phyloP scores from a whole-genome alignment of 495 filamentous ascomycete species.

The Cryomyces minteri region DNA sequence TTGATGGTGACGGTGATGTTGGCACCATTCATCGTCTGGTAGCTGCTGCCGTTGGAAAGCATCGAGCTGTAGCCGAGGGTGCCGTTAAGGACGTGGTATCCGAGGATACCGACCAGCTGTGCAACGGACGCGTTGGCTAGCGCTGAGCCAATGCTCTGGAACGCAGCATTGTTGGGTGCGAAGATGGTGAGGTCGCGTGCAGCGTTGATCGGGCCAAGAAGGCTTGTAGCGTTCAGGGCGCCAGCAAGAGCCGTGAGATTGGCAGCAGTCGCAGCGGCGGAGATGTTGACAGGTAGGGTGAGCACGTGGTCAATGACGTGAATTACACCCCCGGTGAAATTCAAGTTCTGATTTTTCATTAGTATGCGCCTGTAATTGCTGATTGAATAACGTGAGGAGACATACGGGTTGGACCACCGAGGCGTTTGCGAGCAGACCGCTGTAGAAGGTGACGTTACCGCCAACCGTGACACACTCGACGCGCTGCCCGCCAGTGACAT shows the following conservation, averaged over 20 bases:
- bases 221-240: slow-evolving; percentile 29
- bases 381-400: not conserved
- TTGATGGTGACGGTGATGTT: slow-evolving; percentile 32
- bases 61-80: slow-evolving; percentile 30
- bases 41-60: slow-evolving; percentile 26
- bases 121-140: slow-evolving; percentile 26
- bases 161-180: slow-evolving; percentile 38
- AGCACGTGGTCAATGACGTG: slow-evolving; percentile 46
- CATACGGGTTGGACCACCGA: slow-evolving; percentile 19
- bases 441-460: slow-evolving; percentile 17
- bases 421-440: slow-evolving; percentile 16
- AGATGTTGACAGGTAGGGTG: slow-evolving; percentile 32
- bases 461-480: slow-evolving; percentile 19
- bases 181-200: slow-evolving; percentile 42
- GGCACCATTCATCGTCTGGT: slow-evolving; percentile 25
- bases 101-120: slow-evolving; percentile 29
- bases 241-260: slow-evolving; percentile 39
- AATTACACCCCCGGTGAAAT: slow-evolving; percentile 43
- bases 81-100: slow-evolving; percentile 38
- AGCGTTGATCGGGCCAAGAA: slow-evolving; percentile 24
- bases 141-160: slow-evolving; percentile 36
- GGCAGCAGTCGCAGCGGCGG: slow-evolving; percentile 26
- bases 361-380: not conserved
- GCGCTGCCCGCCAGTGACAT: slow-evolving; percentile 29
- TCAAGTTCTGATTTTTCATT: slow-evolving; percentile 22